phyloP scores from a whole-genome alignment of 2,329 filamentous ascomycete species.

The Exophiala calicioides region DNA sequence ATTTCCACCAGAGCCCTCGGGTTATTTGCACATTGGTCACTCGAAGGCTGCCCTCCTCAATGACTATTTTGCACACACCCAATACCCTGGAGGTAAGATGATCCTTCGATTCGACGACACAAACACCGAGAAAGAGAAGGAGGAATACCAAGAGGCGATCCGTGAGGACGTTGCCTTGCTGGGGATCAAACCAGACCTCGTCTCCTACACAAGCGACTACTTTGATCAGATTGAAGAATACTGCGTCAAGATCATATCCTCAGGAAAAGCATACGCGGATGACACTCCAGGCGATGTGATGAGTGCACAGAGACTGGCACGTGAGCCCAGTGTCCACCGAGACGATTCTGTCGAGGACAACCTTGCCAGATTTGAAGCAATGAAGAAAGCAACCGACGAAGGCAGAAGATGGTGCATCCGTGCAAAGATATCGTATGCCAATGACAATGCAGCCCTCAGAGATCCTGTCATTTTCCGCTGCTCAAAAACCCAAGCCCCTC shows the following conservation, averaged over 20 bases:
- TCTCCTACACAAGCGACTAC: slow-evolving; percentile 92
- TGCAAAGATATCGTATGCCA: slow-evolving; percentile 87
- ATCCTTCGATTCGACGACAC: slow-evolving; percentile 95
- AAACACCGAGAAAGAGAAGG: slow-evolving; percentile 95
- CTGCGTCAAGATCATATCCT: slow-evolving; percentile 79
- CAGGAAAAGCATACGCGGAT: slow-evolving; percentile 89
- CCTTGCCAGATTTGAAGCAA: slow-evolving; percentile 83
- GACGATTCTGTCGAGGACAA: slow-evolving; percentile 80
- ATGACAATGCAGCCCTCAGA: slow-evolving; percentile 92
- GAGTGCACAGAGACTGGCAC: slow-evolving; percentile 79
- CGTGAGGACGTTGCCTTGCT: slow-evolving; percentile 87
- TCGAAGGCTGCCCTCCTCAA: slow-evolving; percentile 38
- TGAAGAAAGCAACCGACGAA: slow-evolving; percentile 81
- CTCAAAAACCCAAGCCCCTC: slow-evolving; percentile 61
- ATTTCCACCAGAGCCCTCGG: slow-evolving; percentile 41
- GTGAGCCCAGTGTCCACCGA: slow-evolving; percentile 77
- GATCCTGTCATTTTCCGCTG: slow-evolving; percentile 98
- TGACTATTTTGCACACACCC: slow-evolving; percentile 37
- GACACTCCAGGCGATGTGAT: slow-evolving; percentile 90
- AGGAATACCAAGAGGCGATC: slow-evolving; percentile 93
- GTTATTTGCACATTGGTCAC: slow-evolving; percentile 40
- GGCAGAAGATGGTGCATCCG: slow-evolving; percentile 87
- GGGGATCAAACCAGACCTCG: slow-evolving; percentile 83
- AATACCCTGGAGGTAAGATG: slow-evolving; percentile 64
- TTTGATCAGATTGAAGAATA: slow-evolving; percentile 89